Percentiles rank a stretch among this genome's conserved stretches.
Evolutionary conservation across 129 eudicot genomes (phyloP).

Genomic region (Arctium minus): DNA sequence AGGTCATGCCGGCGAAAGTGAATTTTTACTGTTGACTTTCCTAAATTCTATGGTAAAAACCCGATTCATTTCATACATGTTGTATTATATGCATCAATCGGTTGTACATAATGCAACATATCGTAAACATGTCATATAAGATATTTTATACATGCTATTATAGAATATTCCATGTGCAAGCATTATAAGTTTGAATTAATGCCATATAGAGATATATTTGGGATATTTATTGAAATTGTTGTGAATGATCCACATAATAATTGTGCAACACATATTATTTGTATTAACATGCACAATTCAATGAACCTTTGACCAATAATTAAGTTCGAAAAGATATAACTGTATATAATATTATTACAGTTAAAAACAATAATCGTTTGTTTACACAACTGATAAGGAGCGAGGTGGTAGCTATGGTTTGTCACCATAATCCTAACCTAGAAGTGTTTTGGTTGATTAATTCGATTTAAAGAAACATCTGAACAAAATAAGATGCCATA

Average conservation of each 20-base stretch:
- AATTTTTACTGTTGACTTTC: too few relatives aligned
- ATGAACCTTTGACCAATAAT: neutral
- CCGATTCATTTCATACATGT: too few relatives aligned
- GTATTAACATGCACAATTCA: neutral
- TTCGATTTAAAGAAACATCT: too few relatives aligned
- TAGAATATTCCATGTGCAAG: conserved; percentile 24
- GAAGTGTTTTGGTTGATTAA: neutral
- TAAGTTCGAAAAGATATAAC: neutral
- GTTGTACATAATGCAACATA: neutral
- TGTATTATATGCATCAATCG: neutral
- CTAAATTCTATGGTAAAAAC: too few relatives aligned
- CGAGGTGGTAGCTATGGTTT: neutral
- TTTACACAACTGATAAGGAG: neutral
- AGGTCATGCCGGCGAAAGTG: too few relatives aligned
- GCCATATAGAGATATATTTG: neutral
- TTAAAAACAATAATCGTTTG: neutral
- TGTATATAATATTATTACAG: neutral
- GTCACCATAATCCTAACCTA: too few relatives aligned
- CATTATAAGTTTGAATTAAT: neutral
- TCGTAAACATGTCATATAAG: neutral
- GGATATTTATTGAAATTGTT: conserved; percentile 9
- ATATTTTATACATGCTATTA: conserved; percentile 7
- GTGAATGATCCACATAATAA: conserved; percentile 1
- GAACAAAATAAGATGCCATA: too few relatives aligned
- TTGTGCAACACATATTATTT: neutral